phyloP scores from a whole-genome alignment of 2,329 filamentous ascomycete species.

The Fusarium bulbicola region DNA sequence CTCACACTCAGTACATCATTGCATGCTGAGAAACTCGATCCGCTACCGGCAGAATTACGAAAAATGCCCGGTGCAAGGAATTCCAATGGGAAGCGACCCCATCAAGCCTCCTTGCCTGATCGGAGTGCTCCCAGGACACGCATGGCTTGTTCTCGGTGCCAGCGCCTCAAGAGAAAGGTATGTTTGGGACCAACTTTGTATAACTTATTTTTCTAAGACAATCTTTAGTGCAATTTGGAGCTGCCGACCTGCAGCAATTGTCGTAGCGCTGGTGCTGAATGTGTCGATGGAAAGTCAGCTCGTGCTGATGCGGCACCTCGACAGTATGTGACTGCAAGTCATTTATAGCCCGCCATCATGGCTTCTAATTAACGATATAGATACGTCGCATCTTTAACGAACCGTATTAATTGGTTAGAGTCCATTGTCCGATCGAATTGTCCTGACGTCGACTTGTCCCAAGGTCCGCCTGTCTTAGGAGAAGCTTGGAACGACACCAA shows the following conservation, averaged over 20 bases:
- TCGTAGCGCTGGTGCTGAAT: slow-evolving; percentile 51
- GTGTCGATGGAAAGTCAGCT: slow-evolving; percentile 55
- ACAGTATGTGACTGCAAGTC: slow-evolving; percentile 44
- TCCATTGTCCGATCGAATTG: slow-evolving; percentile 53
- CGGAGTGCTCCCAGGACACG: slow-evolving; percentile 10
- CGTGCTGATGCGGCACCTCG: slow-evolving; percentile 52
- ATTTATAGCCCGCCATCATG: rapidly evolving
- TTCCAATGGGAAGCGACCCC: background rate
- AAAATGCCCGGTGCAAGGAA: slow-evolving; percentile 23
- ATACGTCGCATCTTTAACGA: slow-evolving; percentile 50
- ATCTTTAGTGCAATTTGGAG: slow-evolving; percentile 54
- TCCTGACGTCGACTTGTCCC: slow-evolving; percentile 52
- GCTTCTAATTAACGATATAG: slow-evolving; percentile 7
- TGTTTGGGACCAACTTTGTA: background rate
- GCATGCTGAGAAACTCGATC: background rate
- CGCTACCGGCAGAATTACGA: background rate
- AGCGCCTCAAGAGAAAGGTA: slow-evolving; percentile 60
- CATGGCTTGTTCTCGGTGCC: slow-evolving; percentile 51
- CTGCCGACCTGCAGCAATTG: slow-evolving; percentile 55
- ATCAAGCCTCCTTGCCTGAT: background rate
- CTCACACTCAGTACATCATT: background rate
- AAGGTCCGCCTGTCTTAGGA: slow-evolving; percentile 16
- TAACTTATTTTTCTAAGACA: background rate
- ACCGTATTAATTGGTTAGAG: slow-evolving; percentile 57
- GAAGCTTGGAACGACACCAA: slow-evolving; percentile 24